These are phyloP conservation scores for Sporopachydermia cereana DNA, from an alignment of 1,139 yeast genomes.

Conservation along the genomic window DNA sequence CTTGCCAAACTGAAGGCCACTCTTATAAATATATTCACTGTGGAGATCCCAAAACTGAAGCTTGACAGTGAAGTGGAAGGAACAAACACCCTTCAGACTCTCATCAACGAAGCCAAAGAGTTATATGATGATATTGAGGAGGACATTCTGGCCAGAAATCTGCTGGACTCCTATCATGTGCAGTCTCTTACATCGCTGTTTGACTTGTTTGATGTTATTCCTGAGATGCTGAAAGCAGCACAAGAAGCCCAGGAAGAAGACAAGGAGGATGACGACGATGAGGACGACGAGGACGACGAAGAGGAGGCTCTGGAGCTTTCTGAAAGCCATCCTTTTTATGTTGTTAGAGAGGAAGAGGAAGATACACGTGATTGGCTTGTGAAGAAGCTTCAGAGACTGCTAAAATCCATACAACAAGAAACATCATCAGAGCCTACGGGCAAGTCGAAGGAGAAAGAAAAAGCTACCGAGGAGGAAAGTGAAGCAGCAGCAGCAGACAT, in stretches of 20 bases:
- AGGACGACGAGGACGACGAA: constrained; percentile 29
- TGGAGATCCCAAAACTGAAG: constrained; percentile 1
- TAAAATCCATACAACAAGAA: not conserved
- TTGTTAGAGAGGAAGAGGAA: constrained; percentile 23
- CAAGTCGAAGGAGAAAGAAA: constrained; percentile 10
- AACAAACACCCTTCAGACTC: not conserved
- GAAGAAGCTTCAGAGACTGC: constrained; percentile 4
- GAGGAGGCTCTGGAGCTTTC: constrained; percentile 29
- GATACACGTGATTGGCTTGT: constrained; percentile 16
- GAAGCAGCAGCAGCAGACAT: constrained; percentile 10
- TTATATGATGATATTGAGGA: constrained; percentile 10
- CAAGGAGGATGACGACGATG: constrained; percentile 25
- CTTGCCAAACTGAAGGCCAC: not conserved
- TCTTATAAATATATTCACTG: not conserved
- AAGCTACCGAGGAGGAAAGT: constrained; percentile 9
- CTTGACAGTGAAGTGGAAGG: not conserved
- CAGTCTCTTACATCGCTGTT: constrained; percentile 29
- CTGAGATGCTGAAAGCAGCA: constrained; percentile 60
- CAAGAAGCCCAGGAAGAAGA: constrained; percentile 36
- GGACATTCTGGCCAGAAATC: constrained; percentile 17
- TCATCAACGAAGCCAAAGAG: constrained; percentile 9
- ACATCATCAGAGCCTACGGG: not conserved
- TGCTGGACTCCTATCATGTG: constrained; percentile 11
- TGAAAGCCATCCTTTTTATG: constrained; percentile 42
- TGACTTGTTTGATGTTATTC: constrained; percentile 55